Evolutionary conservation across 129 eudicot genomes (phyloP).

Genomic region (Dittrichia graveolens): DNA sequence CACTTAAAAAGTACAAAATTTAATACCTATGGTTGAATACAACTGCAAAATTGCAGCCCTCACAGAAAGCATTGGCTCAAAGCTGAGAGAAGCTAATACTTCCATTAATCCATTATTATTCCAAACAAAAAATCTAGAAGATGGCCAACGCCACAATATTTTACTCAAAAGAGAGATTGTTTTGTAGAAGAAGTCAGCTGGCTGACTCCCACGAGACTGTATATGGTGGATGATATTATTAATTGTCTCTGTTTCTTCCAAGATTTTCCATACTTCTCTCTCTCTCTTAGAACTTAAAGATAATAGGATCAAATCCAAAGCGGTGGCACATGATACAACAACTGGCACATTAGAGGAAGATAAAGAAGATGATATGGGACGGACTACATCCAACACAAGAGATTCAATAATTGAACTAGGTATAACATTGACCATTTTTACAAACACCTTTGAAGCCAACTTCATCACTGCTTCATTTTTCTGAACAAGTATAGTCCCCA

Average conservation of each 20-base stretch:
- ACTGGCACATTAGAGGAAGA: constrained; percentile 52
- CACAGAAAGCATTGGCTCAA: constrained; percentile 48
- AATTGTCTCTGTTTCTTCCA: constrained; percentile 54
- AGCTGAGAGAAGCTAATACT: constrained; percentile 37
- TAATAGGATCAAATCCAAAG: constrained; percentile 58
- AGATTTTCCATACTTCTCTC: constrained; percentile 55
- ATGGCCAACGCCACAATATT: constrained; percentile 75
- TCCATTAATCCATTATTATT: constrained; percentile 51
- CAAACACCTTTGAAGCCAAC: constrained; percentile 60
- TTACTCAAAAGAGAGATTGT: constrained; percentile 67
- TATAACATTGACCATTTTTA: constrained; percentile 59
- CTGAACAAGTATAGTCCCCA: constrained; percentile 57
- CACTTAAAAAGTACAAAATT: constrained; percentile 15
- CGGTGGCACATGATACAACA: constrained; percentile 59
- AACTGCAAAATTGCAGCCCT: constrained; percentile 64
- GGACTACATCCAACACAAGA: constrained; percentile 50
- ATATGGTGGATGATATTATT: constrained; percentile 48
- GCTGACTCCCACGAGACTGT: constrained; percentile 37
- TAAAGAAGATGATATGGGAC: constrained; percentile 61
- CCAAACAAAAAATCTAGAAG: constrained; percentile 74
- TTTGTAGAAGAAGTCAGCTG: constrained; percentile 54
- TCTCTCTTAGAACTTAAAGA: constrained; percentile 50
- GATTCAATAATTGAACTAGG: constrained; percentile 60
- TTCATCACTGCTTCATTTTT: constrained; percentile 59
- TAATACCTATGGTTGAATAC: constrained; percentile 80